phyloP scores from a whole-genome alignment of 2,329 filamentous ascomycete genomes.

The Sclerotinia spermophila region DNA sequence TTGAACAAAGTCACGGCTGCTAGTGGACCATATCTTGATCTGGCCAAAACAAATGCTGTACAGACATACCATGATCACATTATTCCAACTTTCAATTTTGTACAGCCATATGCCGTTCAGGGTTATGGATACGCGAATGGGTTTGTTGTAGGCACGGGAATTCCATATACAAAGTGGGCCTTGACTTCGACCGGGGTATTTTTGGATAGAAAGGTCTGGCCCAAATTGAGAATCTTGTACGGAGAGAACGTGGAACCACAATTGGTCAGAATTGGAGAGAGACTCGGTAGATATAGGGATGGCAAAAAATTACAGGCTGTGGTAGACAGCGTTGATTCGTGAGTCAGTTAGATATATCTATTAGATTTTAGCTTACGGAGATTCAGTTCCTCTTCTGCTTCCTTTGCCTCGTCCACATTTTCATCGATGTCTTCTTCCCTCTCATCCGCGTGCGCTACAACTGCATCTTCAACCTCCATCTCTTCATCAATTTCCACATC shows the following conservation, averaged over 20 bases:
- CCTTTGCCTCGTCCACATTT: conserved; percentile 32
- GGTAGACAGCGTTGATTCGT: conserved; percentile 52
- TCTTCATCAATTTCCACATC: conserved; percentile 27
- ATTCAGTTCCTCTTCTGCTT: conserved; percentile 32
- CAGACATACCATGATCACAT: conserved; percentile 70
- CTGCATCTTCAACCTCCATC: conserved; percentile 18
- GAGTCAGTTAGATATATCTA: conserved; percentile 26
- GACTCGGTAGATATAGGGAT: conserved; percentile 69
- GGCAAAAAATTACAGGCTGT: conserved; percentile 59
- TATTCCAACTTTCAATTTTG: conserved; percentile 70
- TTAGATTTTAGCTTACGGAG: conserved; percentile 20
- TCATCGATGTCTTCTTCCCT: conserved; percentile 33
- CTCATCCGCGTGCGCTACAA: conserved; percentile 28
- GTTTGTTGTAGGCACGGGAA: conserved; percentile 64
- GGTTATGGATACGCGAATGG: conserved; percentile 64
- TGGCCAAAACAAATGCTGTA: conserved; percentile 57
- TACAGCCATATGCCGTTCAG: conserved; percentile 68
- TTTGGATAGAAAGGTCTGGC: conserved; percentile 74
- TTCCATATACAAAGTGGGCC: conserved; percentile 69
- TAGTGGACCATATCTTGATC: conserved; percentile 69
- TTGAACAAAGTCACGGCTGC: conserved; percentile 57
- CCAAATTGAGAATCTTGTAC: conserved; percentile 75
- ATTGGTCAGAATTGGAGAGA: conserved; percentile 84
- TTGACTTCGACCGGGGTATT: conserved; percentile 69
- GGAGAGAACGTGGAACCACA: conserved; percentile 93